Evolutionary conservation across 1,284 basidiomycete genomes (phyloP).

Genomic region (Apiotrichum gamsii): DNA sequence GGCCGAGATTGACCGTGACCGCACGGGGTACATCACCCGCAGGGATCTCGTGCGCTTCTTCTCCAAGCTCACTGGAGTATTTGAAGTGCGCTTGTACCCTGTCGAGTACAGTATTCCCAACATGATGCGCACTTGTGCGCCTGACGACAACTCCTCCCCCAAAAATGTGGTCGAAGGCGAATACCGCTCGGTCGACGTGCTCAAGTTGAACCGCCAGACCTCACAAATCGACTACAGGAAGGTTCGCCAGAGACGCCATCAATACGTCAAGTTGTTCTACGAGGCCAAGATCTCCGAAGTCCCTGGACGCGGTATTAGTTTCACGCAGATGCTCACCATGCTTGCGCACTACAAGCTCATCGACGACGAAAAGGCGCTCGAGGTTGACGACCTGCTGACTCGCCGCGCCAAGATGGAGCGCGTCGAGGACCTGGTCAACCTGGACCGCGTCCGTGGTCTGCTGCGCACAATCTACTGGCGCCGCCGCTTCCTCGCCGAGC

Average conservation of each 20-base stretch:
- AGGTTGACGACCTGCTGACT: slow-evolving; percentile 69
- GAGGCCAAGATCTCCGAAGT: slow-evolving; percentile 73
- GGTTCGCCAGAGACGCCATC: slow-evolving; percentile 60
- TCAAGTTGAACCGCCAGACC: slow-evolving; percentile 57
- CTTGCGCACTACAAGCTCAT: slow-evolving; percentile 90
- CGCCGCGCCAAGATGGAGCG: slow-evolving; percentile 69
- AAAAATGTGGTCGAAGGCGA: slow-evolving; percentile 27
- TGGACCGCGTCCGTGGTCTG: slow-evolving; percentile 74
- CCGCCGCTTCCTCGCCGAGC: slow-evolving; percentile 55
- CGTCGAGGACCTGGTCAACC: slow-evolving; percentile 72
- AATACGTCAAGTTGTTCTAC: slow-evolving; percentile 72
- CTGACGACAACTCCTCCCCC: slow-evolving; percentile 24
- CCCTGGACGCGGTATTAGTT: slow-evolving; percentile 74
- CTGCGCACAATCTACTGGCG: slow-evolving; percentile 69
- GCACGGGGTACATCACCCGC: slow-evolving; percentile 71
- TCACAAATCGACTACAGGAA: slow-evolving; percentile 59
- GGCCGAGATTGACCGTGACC: slow-evolving; percentile 73
- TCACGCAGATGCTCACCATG: slow-evolving; percentile 81
- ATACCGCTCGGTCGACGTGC: slow-evolving; percentile 58
- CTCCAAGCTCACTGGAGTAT: slow-evolving; percentile 52
- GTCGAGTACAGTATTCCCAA: slow-evolving; percentile 58
- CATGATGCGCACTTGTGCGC: slow-evolving; percentile 49
- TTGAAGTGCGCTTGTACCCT: slow-evolving; percentile 79
- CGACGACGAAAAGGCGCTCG: slow-evolving; percentile 76
- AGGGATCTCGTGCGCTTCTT: slow-evolving; percentile 74